These are phyloP conservation scores for Macrophomina tecta DNA, from an alignment of 2,329 filamentous ascomycete species.

Conservation along the genomic window DNA sequence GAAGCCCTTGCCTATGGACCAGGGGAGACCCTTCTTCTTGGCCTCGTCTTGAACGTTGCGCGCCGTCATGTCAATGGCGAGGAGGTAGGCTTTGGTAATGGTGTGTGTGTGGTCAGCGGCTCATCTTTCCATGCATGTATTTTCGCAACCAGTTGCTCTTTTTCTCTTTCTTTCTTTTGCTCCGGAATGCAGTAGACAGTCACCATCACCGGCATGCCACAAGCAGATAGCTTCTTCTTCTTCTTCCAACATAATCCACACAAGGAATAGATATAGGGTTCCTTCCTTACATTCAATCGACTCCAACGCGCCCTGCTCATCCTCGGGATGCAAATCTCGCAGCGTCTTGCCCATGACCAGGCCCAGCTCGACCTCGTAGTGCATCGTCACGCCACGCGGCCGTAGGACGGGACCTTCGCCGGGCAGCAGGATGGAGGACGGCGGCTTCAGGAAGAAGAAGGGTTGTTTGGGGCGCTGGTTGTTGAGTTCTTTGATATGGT, in stretches of 20 bases:
- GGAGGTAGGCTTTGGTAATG: conserved; percentile 70
- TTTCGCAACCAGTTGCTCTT: no score
- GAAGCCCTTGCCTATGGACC: conserved; percentile 96
- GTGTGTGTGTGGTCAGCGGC: no score
- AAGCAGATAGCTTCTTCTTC: no score
- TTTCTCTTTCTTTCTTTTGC: no score
- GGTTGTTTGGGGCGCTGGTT: conserved; percentile 88
- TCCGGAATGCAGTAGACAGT: no score
- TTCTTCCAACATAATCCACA: no score
- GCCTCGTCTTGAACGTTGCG: conserved; percentile 95
- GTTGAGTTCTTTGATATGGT: conserved; percentile 92
- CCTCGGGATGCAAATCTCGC: conserved; percentile 75
- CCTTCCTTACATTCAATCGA: conserved; percentile 72
- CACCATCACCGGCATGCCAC: no score
- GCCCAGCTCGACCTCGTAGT: conserved; percentile 95
- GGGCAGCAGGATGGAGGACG: conserved; percentile 82
- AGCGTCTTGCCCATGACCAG: conserved; percentile 84
- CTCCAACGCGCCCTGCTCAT: conserved; percentile 77
- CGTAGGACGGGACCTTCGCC: conserved; percentile 79
- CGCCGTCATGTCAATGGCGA: conserved; percentile 96
- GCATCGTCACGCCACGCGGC: conserved; percentile 81
- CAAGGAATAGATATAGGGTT: background rate
- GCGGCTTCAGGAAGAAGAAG: conserved; percentile 98
- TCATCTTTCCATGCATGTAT: no score
- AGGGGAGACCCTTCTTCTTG: conserved; percentile 95